These are phyloP conservation scores for Phaeosphaeriaceae sp. DNA, from an alignment of 2,329 filamentous ascomycete genomes.

Conservation along the genomic window DNA sequence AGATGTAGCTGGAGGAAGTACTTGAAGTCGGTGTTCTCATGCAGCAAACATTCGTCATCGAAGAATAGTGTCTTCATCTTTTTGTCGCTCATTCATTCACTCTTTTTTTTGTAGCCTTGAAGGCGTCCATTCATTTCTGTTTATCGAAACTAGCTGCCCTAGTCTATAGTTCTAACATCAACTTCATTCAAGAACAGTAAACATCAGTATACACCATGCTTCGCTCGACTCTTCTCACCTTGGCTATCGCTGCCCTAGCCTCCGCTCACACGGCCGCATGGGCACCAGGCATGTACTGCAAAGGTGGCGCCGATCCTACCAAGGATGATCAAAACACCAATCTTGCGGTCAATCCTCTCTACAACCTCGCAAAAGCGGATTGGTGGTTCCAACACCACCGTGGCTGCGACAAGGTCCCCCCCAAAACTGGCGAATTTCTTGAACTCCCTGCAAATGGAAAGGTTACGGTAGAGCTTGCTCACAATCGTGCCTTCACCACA, in stretches of 20 bases:
- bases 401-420: constrained; percentile 53
- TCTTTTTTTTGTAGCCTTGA: constrained; percentile 17
- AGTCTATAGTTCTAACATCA: constrained; percentile 2
- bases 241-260: constrained; percentile 17
- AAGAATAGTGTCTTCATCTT: neutral
- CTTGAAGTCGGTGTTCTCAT: neutral
- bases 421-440: constrained; percentile 48
- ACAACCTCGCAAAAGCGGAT: constrained; percentile 51
- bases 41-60: neutral
- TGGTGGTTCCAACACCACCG: constrained; percentile 61
- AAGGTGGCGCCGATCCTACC: constrained; percentile 35
- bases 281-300: constrained; percentile 52
- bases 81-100: neutral
- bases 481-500: constrained; percentile 58
- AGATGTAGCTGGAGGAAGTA: too few relatives aligned
- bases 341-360: constrained; percentile 55
- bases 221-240: constrained; percentile 10
- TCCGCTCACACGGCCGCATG: constrained; percentile 49
- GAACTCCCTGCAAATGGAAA: constrained; percentile 57
- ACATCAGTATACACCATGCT: constrained; percentile 14
- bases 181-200: neutral
- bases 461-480: constrained; percentile 58
- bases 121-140: constrained; percentile 19
- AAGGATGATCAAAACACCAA: constrained; percentile 54
- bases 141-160: neutral